Evolutionary conservation across 2,329 filamentous ascomycete species (phyloP), one percentile per base, ranked within the genome.

Genomic region (Pseudogymnoascus sp.): DNA sequence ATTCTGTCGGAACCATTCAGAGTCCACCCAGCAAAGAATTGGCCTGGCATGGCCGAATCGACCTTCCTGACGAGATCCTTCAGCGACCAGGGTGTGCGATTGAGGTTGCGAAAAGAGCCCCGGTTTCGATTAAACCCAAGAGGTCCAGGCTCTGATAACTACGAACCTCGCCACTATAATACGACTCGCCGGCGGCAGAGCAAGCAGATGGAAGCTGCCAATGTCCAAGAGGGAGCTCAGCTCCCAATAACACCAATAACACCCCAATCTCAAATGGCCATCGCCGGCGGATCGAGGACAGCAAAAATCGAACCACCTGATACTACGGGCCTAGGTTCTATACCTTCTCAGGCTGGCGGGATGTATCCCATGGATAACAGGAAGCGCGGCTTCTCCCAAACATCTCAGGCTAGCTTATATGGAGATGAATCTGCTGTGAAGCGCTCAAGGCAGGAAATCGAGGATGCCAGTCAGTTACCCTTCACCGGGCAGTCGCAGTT

Each of bases 41-140:
- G 91, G 72, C 87, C 87, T 10, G 90, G 92, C 36, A 88, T 95
- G 84, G 81, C 85, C 54, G 90, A 93, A 74, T 96, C 91, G 1
- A 95, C 91, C 0, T 86, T 87, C 69, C 77, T 96, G 48, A 95
- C 92, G 0, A 83, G 90, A 62, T 87, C 89, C 0, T 93, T 96
- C 75, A 90, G 89, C 68, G 92, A 96, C 70, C 92, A 96, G 73
- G 92, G 92, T 7, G 90, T 96, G 13, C 87, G 91, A 62, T 79
- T 96, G 34, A 83, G 92, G 62, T 81, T 96, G 57, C 85, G 92
- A 63, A 96, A 96, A 74, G 92, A 96, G 75, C 89, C 90, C 51
- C 82, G 90, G 64, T 82, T 82, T 25, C 63, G 72, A 19, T 66
- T 73, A 13, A 68, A 69, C 60, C 71, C 72, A 54, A 68, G 71